Percentiles rank a stretch among this genome's conserved stretches.
Evolutionary conservation across 2,329 filamentous ascomycete genomes (phyloP).

Genomic region (Ophiostoma ulmi): DNA sequence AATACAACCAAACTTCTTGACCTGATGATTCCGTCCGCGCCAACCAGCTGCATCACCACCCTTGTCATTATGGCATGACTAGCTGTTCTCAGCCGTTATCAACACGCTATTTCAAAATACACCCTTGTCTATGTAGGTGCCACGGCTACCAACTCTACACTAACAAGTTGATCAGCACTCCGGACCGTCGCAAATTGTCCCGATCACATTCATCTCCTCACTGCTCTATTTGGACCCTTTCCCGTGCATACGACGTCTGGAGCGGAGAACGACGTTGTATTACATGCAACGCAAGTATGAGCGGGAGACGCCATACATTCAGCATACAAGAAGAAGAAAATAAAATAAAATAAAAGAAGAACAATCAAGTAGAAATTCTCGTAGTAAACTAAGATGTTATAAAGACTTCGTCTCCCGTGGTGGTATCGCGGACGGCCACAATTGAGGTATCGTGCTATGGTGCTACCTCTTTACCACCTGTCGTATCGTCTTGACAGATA

Average conservation of each 20-base stretch:
- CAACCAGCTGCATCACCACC: neutral
- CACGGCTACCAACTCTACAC: neutral
- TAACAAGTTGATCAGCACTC: neutral
- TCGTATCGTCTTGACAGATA: no score
- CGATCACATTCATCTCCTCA: neutral
- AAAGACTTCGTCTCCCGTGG: neutral
- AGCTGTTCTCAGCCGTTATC: neutral
- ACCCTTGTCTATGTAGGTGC: neutral
- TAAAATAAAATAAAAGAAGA: neutral
- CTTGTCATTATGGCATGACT: neutral
- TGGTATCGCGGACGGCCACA: neutral
- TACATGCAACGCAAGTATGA: neutral
- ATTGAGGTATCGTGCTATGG: no score
- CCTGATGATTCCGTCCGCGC: neutral
- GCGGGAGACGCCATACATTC: neutral
- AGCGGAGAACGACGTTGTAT: neutral
- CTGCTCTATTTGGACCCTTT: neutral
- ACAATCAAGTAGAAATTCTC: neutral
- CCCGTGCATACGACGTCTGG: neutral
- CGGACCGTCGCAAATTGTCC: neutral
- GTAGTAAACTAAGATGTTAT: neutral
- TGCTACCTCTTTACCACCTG: no score
- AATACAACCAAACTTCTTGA: neutral
- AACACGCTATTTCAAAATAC: neutral
- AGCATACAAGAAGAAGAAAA: neutral